Evolutionary conservation across 768 basidiomycete genomes (phyloP).

Genomic region (Macrocybe gigantea): DNA sequence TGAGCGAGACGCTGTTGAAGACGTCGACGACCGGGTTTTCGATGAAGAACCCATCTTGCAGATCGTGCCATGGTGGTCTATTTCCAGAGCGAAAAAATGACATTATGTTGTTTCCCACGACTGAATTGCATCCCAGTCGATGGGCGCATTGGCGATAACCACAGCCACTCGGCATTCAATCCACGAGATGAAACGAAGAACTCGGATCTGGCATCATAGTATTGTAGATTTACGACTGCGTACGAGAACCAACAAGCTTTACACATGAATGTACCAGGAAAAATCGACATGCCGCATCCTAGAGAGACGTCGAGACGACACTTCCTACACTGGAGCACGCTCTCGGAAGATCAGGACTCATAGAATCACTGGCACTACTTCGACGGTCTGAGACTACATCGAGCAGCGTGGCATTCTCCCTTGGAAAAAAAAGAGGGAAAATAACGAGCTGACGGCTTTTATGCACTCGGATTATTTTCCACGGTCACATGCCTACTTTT

Average conservation of each 20-base stretch:
- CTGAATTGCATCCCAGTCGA: background rate
- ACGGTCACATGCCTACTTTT: constrained; percentile 25
- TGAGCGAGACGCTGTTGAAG: constrained; percentile 49
- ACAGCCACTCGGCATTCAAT: too few species aligned
- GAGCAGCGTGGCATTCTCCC: constrained; percentile 63
- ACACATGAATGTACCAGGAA: constrained; percentile 37
- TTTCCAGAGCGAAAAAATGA: background rate
- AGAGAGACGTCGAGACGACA: constrained; percentile 45
- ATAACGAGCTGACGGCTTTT: constrained; percentile 10
- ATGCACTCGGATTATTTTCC: constrained; percentile 27
- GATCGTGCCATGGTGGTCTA: constrained; percentile 31
- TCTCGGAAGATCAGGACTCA: constrained; percentile 55
- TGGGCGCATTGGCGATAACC: too few species aligned
- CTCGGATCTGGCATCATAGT: background rate
- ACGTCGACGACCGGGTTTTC: constrained; percentile 36
- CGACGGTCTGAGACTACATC: constrained; percentile 48
- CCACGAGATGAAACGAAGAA: too few species aligned
- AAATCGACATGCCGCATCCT: constrained; percentile 64
- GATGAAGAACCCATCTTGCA: constrained; percentile 25
- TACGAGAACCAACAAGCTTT: background rate
- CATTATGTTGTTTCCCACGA: constrained; percentile 1
- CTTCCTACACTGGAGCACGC: constrained; percentile 53
- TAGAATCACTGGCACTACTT: constrained; percentile 61
- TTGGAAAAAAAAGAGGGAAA: constrained; percentile 18
- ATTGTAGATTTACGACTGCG: background rate